Percentiles rank a stretch among this genome's conserved stretches.
Conservation (phyloP, 768 basidiomycete species). For the Serendipita sp. region DNA sequence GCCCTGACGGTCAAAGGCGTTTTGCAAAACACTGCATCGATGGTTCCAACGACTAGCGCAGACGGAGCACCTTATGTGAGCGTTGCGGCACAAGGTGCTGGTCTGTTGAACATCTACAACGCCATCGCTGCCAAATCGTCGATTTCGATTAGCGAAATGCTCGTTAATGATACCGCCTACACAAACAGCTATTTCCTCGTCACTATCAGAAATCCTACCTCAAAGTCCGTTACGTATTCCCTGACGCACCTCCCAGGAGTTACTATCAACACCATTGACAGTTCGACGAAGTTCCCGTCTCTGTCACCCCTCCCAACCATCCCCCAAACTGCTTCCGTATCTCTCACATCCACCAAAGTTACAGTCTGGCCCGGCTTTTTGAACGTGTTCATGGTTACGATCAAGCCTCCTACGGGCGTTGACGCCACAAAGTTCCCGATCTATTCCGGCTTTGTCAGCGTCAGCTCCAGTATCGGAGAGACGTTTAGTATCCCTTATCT, state of each 20-base stretch:
- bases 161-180: conserved; percentile 18
- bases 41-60: not conserved
- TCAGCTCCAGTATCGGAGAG: conserved; percentile 1
- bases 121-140: conserved; percentile 17
- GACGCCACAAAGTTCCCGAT: conserved; percentile 4
- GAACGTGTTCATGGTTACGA: not conserved
- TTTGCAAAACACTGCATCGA: conserved; percentile 2
- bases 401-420: not conserved
- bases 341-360: not conserved
- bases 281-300: not conserved
- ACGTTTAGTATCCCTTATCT: conserved; percentile 2
- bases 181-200: not conserved
- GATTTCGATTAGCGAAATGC: conserved; percentile 19
- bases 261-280: not conserved
- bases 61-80: not conserved
- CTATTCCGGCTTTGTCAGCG: not conserved
- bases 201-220: not conserved
- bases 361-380: not conserved
- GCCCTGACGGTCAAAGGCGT: conserved; percentile 5
- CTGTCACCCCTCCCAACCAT: not conserved
- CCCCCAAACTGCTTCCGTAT: not conserved
- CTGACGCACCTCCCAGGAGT: not conserved
- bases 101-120: conserved; percentile 11
- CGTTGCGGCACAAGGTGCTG: conserved; percentile 3
- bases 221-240: not conserved